These are phyloP conservation scores for Dryas integrifolia DNA, from an alignment of 331 rosid genomes.

Conservation along the genomic window DNA sequence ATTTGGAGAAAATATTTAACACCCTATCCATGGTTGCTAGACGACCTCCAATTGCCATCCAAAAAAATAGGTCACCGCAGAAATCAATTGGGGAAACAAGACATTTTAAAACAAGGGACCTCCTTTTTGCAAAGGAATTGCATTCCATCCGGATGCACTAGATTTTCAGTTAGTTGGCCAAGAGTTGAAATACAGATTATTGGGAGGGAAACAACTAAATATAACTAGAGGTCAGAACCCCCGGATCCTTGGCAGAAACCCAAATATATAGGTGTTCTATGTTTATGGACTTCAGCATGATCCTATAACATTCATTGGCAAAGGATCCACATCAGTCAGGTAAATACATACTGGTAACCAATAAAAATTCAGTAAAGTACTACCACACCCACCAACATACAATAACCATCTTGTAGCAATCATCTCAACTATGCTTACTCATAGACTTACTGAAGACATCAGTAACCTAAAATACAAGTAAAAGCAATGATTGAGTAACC, in stretches of 20 bases:
- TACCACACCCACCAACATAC: too few relatives aligned
- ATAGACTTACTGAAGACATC: not conserved
- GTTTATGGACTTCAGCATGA: not conserved
- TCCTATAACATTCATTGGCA: too few relatives aligned
- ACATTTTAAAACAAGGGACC: too few relatives aligned
- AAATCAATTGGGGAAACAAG: not conserved
- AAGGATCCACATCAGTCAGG: too few relatives aligned
- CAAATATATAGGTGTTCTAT: not conserved
- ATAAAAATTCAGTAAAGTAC: too few relatives aligned
- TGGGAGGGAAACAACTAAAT: not conserved
- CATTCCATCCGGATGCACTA: not conserved
- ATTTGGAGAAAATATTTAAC: too few relatives aligned
- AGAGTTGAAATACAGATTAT: not conserved
- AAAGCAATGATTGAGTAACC: too few relatives aligned
- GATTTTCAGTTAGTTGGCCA: not conserved
- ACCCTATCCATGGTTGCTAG: not conserved
- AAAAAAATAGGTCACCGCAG: not conserved
- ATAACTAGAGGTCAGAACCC: not conserved
- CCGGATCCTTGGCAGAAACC: not conserved
- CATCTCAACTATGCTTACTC: not conserved
- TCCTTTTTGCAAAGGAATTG: not conserved
- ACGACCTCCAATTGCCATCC: too few relatives aligned
- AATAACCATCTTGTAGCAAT: too few relatives aligned
- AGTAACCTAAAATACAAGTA: not conserved
- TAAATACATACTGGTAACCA: too few relatives aligned